Evolutionary conservation across 768 basidiomycete genomes (phyloP).

Genomic region (Pulveroboletus frians): DNA sequence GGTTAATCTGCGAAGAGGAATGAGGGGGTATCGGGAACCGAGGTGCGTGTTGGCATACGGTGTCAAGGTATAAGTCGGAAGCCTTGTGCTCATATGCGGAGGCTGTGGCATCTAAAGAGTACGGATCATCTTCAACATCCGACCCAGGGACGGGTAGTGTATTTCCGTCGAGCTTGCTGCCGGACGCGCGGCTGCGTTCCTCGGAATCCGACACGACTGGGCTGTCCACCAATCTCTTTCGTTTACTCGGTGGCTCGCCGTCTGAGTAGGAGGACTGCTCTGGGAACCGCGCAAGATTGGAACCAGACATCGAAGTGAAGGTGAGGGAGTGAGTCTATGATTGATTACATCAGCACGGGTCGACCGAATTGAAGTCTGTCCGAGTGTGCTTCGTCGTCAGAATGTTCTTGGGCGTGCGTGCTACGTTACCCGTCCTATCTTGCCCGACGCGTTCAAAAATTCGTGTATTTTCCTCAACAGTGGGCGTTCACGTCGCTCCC

Average conservation of each 20-base stretch:
- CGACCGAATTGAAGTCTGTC: background rate
- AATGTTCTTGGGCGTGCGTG: conserved; percentile 25
- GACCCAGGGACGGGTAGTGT: conserved; percentile 14
- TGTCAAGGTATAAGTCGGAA: conserved; percentile 92
- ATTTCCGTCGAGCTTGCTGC: conserved; percentile 29
- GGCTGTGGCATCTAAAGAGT: conserved; percentile 24
- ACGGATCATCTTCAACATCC: conserved; percentile 25
- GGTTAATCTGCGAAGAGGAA: conserved; percentile 65
- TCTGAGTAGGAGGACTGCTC: conserved; percentile 4
- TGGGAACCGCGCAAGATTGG: conserved; percentile 7
- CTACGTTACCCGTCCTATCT: conserved; percentile 23
- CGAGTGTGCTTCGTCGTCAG: background rate
- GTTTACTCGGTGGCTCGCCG: conserved; percentile 29
- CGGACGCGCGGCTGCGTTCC: conserved; percentile 27
- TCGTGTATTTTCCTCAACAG: conserved; percentile 30
- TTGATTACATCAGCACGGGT: conserved; percentile 19
- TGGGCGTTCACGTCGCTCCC: conserved; percentile 20
- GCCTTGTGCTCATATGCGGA: conserved; percentile 35
- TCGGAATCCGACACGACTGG: conserved; percentile 3
- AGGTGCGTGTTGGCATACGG: conserved; percentile 47
- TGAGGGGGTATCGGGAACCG: conserved; percentile 15
- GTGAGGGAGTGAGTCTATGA: background rate
- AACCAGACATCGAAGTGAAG: conserved; percentile 11
- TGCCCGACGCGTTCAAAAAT: conserved; percentile 20
- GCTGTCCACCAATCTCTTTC: conserved; percentile 21